Base-by-base conservation (phyloP, 208 protist genomes). In the Angomonas deanei region DNA sequence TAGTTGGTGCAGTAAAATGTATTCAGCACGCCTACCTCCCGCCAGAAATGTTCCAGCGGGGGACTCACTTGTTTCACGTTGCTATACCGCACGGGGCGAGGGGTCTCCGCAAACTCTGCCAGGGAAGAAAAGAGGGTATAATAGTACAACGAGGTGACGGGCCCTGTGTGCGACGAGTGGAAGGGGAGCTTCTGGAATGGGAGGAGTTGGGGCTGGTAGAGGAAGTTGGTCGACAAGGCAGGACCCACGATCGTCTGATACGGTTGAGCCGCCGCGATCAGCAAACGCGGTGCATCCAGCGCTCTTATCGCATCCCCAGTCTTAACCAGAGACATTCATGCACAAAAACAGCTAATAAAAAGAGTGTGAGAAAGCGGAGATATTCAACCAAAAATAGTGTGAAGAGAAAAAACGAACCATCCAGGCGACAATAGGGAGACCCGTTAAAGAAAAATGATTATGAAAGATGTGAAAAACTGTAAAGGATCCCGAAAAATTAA, bases 181-280 rank as follows among this genome's bases (percentile, higher is more conserved):
- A 95, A 88, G 24, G 82, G 73, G 0, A 75, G 54, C 11, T 55
- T 48, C 64, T 91, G 85, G 34, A 94, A 92, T 0, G 82, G 77
- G 30, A 91, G 66, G 13, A 90, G 66, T 11, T 62, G 60, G 1
- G 82, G 76, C 31, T 90, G 74, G 42, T 68, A 71, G 2, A 78
- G 32, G 48, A 95, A 95, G 64, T 82, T 70, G 1, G 79, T 72
- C 11, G 74, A 83, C 10, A 95, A 79, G 8, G 83, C 89, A 0
- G 89, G 84, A 30, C 89, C 89, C 3, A 76, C 77, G 31, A 93
- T 52, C 5, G 89, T 95, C 28, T 86, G 78, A 61, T 95, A 95
- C 28, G 89, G 89, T 77, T 95, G 89, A 19, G 81, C 86, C 0
- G 86, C 76, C 1, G 74, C 76, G 26, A 92, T 42, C 5, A 91